phyloP scores from a whole-genome alignment of 257 asterid genomes.

The Galeopsis tetrahit region DNA sequence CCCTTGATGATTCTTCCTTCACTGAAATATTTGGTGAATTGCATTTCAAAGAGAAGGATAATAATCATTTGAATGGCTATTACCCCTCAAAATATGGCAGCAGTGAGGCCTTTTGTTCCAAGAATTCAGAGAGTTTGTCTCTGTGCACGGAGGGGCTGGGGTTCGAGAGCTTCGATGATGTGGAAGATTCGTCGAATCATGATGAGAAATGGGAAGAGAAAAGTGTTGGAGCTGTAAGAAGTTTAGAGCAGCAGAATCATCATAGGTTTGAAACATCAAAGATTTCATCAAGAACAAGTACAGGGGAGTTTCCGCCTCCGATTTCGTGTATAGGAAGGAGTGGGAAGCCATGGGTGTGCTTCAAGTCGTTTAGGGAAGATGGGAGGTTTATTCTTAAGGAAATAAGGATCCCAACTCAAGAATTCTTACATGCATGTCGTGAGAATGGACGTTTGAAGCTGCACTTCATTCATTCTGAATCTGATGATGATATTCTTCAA shows the following conservation, averaged over 20 bases:
- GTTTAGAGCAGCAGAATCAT: constrained; percentile 25
- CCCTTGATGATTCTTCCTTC: constrained; percentile 49
- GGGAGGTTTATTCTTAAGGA: constrained; percentile 87
- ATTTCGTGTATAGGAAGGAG: constrained; percentile 80
- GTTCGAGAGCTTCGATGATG: constrained; percentile 83
- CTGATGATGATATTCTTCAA: constrained; percentile 61
- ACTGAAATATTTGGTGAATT: constrained; percentile 73
- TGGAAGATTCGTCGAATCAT: constrained; percentile 54
- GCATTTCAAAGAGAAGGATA: constrained; percentile 55
- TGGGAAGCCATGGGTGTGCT: constrained; percentile 88
- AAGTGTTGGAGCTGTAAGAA: constrained; percentile 23
- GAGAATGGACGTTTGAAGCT: constrained; percentile 86
- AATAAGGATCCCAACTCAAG: constrained; percentile 80
- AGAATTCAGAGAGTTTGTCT: constrained; percentile 66
- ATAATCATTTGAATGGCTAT: background rate
- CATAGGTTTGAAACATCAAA: constrained; percentile 33
- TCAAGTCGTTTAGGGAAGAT: constrained; percentile 64
- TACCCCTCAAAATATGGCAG: constrained; percentile 32
- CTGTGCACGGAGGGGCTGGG: constrained; percentile 88
- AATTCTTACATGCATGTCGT: constrained; percentile 79
- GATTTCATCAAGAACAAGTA: constrained; percentile 40
- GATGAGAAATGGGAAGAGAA: constrained; percentile 34
- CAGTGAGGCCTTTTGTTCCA: constrained; percentile 57
- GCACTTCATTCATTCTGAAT: constrained; percentile 59
- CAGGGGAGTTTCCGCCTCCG: constrained; percentile 74